Evolutionary conservation across 352 stramenopile genomes (phyloP), one percentile per base, ranked within the genome.

Genomic region (Phytophthora niederhauseri): DNA sequence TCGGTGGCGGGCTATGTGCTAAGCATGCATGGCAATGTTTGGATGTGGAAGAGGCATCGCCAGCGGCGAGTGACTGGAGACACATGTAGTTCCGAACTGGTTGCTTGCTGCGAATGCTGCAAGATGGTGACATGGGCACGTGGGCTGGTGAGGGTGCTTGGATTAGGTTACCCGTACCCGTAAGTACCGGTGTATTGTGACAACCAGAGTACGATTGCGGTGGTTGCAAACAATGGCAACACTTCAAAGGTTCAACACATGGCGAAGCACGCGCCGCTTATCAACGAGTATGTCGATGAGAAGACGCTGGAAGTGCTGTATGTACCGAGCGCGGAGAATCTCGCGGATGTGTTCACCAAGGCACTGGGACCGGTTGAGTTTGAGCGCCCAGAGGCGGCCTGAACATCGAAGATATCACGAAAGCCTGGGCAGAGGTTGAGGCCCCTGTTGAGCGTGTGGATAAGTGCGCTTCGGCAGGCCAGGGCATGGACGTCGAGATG

Each of bases 131-230:
- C 41, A 12, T 59, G 53, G 53, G 53, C 31, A 26, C 31, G 31
- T 24, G 53, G 49, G n/a, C 19, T 49, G 4, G 5, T 49, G 53
- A n/a, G 19, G 6, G 31, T 36, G 30, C 12, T 59, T 1, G 53
- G 11, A 7, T 59, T 31, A 4, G 53, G 36, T 43, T 12, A 43
- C 19, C n/a, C 22, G 12, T 34, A 54, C 4, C 53, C 43, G 31
- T 19, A 48, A 48, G 30, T 49, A 12, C 31, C 19, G 0, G 17
- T 59, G 7, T 59, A 59, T 14, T 63, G 57, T 17, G 57, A 63
- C 7, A 54, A 63, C n/a, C 26, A 63, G n/a, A 63, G 43, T 19
- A 30, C 57, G 24, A 63, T 63, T 54, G 28, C 38, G 19, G 43
- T 54, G 7, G 26, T 63, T 2, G 38, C 12, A 1, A 63, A 46